Percentiles rank a stretch among this genome's conserved stretches.
Conservation (phyloP, 257 asterid species). For the Primulina eburnea region DNA sequence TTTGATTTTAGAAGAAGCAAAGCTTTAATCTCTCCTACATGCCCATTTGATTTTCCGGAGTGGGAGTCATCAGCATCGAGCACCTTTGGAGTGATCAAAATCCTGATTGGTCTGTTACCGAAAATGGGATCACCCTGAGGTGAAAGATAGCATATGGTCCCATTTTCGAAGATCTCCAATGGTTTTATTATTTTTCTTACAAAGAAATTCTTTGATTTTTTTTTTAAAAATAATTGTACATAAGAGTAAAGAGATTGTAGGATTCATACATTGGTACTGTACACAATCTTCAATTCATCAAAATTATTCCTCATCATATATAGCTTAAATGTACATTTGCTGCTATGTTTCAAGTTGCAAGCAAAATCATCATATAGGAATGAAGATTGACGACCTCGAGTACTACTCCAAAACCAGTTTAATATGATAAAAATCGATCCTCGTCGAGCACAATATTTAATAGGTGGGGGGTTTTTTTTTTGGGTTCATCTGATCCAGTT, state of each 20-base stretch:
- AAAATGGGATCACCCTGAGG: neutral
- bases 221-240: neutral
- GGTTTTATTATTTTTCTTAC: neutral
- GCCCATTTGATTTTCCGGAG: conserved; percentile 70
- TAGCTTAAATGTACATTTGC: neutral
- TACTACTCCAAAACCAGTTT: no score
- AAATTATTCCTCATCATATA: no score
- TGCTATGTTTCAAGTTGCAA: neutral
- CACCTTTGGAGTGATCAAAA: conserved; percentile 19
- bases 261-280: neutral
- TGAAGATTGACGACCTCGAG: no score
- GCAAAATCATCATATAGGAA: neutral
- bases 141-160: neutral
- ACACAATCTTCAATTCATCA: neutral
- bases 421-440: neutral
- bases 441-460: neutral
- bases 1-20: conserved; percentile 10
- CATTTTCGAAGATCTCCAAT: neutral
- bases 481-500: no score
- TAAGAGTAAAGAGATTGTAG: neutral
- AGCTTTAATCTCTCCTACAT: conserved; percentile 49
- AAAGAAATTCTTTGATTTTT: no score
- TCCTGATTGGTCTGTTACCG: neutral
- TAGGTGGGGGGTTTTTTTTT: neutral
- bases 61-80: conserved; percentile 44